These are phyloP conservation scores for Carpinus viminea DNA, from an alignment of 306 rosid species.

Conservation along the genomic window DNA sequence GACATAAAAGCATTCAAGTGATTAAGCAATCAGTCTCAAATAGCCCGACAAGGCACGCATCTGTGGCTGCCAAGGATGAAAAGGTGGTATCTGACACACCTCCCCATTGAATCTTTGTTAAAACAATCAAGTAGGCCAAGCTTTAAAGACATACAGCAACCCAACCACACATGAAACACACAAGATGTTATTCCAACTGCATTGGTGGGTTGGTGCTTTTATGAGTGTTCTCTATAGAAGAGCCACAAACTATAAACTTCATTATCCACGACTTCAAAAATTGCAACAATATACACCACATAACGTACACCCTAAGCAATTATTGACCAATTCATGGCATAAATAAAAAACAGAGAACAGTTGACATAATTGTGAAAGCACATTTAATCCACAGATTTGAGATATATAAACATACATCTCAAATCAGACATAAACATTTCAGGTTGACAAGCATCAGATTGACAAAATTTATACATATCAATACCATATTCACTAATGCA, in stretches of 20 bases:
- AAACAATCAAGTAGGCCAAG: neutral
- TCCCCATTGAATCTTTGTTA: too few relatives aligned
- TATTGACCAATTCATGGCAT: neutral
- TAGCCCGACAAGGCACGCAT: neutral
- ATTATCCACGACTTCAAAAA: neutral
- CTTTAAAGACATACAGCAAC: neutral
- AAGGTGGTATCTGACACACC: neutral
- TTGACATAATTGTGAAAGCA: neutral
- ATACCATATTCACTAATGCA: conserved; percentile 9
- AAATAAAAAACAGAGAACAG: neutral
- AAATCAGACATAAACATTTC: neutral
- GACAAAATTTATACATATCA: neutral
- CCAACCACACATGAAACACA: neutral
- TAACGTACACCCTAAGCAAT: neutral
- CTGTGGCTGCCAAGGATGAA: neutral
- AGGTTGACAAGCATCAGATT: neutral
- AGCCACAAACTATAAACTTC: neutral
- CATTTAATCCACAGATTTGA: neutral
- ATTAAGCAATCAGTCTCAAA: neutral
- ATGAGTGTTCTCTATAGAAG: neutral
- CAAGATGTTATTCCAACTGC: neutral
- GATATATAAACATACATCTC: neutral
- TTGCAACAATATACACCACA: neutral
- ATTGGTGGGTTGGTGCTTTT: neutral
- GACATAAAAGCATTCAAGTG: neutral